phyloP scores from a whole-genome alignment of 495 filamentous ascomycete genomes.

The Aspergillus sparsus region DNA sequence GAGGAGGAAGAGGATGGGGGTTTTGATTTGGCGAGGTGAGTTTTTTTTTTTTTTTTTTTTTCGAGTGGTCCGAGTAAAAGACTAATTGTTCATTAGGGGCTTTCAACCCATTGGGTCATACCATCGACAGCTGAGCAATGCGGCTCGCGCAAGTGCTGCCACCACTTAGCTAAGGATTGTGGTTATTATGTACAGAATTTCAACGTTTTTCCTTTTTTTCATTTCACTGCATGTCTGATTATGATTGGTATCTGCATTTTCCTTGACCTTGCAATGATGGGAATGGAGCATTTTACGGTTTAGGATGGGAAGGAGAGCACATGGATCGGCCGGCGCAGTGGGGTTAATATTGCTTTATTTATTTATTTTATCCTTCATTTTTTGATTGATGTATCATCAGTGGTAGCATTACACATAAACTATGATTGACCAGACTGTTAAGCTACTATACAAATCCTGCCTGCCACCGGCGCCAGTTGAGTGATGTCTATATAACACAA shows the following conservation, averaged over 20 bases:
- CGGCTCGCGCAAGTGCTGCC: slow-evolving; percentile 38
- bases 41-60: slow-evolving; percentile 13
- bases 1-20: slow-evolving; percentile 59
- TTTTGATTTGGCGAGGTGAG: slow-evolving; percentile 68
- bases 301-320: neutral
- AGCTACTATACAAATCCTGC: neutral
- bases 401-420: slow-evolving; percentile 2
- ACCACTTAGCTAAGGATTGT: slow-evolving; percentile 21
- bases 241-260: neutral
- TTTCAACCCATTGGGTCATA: slow-evolving; percentile 72
- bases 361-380: slow-evolving; percentile 7
- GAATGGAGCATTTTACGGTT: neutral
- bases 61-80: slow-evolving; percentile 30
- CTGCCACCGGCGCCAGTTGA: no score
- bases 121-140: slow-evolving; percentile 55
- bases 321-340: neutral
- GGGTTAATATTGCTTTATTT: neutral
- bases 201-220: neutral
- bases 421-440: slow-evolving; percentile 1
- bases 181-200: neutral
- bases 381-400: slow-evolving; percentile 7
- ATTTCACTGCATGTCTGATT: slow-evolving; percentile 1
- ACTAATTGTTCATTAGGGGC: slow-evolving; percentile 47
- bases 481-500: no score
- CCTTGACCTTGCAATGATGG: slow-evolving; percentile 1